A percentile compares a stretch with the other conserved stretches of the same genome.
These are phyloP conservation scores for Aulographum hederae DNA, from an alignment of 2,329 filamentous ascomycete species.

Conservation along the genomic window DNA sequence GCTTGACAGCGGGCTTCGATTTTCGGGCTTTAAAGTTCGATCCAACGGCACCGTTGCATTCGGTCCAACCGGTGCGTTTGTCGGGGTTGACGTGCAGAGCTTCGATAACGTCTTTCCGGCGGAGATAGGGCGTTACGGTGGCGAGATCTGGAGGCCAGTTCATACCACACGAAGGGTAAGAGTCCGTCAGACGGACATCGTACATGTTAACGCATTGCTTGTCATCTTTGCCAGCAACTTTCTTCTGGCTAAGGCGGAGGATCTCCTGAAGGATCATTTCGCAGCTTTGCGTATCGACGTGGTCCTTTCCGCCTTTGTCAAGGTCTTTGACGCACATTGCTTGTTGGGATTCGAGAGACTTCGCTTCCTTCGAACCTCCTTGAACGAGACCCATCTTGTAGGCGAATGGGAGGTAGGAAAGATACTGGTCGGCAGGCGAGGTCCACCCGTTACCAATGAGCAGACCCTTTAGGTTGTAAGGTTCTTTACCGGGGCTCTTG, in stretches of 20 bases:
- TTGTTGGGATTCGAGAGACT: slow-evolving; percentile 49
- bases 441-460: slow-evolving; percentile 98
- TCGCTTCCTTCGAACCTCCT: slow-evolving; percentile 44
- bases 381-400: slow-evolving; percentile 59
- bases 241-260: slow-evolving; percentile 43
- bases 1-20: slow-evolving; percentile 52
- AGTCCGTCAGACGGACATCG: slow-evolving; percentile 71
- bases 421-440: slow-evolving; percentile 75
- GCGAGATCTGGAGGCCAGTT: slow-evolving; percentile 87
- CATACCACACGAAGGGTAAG: slow-evolving; percentile 77
- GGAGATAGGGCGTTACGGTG: slow-evolving; percentile 66
- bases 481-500: slow-evolving; percentile 29
- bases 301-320: slow-evolving; percentile 37
- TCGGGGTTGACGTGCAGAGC: slow-evolving; percentile 70
- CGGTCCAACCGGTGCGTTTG: slow-evolving; percentile 76
- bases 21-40: slow-evolving; percentile 49
- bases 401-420: slow-evolving; percentile 64
- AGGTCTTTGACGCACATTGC: slow-evolving; percentile 46
- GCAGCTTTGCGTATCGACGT: slow-evolving; percentile 53
- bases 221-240: slow-evolving; percentile 28
- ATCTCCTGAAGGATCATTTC: slow-evolving; percentile 61
- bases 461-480: slow-evolving; percentile 69
- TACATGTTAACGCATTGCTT: slow-evolving; percentile 82
- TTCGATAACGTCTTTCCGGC: slow-evolving; percentile 54
- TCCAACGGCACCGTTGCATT: slow-evolving; percentile 71